Conservation (phyloP, 2,329 filamentous ascomycete species). For the Aspergillus persii region DNA sequence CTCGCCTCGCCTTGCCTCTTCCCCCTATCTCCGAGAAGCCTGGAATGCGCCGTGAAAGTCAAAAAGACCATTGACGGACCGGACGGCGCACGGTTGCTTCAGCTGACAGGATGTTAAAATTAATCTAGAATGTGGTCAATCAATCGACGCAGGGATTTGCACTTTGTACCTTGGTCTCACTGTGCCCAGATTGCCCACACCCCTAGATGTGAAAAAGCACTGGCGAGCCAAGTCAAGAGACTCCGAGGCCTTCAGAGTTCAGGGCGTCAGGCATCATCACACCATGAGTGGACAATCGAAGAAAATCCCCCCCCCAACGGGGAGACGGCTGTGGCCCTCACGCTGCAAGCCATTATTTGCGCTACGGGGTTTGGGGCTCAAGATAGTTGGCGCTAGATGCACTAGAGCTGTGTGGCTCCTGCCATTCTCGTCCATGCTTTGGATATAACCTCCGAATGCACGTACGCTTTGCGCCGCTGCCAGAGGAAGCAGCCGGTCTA, state of each 20-base stretch:
- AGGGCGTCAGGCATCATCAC: background rate
- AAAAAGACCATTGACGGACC: background rate
- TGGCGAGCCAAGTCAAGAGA: background rate
- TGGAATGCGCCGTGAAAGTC: background rate
- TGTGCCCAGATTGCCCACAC: background rate
- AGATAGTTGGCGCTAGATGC: slow-evolving; percentile 3
- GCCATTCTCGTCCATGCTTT: background rate
- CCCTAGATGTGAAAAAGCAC: background rate
- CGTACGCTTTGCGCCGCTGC: background rate
- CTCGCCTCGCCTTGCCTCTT: background rate
- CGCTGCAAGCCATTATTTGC: slow-evolving; percentile 1
- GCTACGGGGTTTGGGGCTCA: slow-evolving; percentile 4
- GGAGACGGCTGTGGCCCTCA: background rate
- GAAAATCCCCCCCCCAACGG: background rate
- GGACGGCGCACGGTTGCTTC: background rate
- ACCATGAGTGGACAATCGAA: background rate
- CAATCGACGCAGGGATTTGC: background rate
- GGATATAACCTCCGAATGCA: background rate
- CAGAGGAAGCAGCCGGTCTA: background rate
- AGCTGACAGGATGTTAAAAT: background rate
- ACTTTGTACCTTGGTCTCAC: background rate
- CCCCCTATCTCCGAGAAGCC: background rate
- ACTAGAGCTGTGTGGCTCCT: background rate
- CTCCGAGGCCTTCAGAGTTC: background rate
- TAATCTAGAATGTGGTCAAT: background rate